Percentiles rank a stretch among this genome's conserved stretches.
phyloP scores from a whole-genome alignment of 306 rosid species.

The Abrus pulchellus region DNA sequence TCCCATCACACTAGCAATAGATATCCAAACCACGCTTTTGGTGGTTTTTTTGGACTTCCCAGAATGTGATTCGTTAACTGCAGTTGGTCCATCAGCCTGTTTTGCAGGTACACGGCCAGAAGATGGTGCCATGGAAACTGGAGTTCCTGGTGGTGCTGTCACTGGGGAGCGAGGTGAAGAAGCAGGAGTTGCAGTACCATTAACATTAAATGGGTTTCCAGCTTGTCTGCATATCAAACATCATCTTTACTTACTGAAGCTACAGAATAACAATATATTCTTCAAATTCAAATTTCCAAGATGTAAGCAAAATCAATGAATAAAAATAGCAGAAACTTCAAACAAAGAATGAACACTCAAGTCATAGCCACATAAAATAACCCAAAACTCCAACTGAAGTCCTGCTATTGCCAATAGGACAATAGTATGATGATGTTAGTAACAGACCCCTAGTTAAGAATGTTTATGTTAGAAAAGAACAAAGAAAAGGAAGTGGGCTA shows the following conservation, averaged over 20 bases:
- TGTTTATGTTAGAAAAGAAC: too few relatives aligned
- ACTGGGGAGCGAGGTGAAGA: conserved; percentile 65
- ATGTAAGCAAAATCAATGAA: conserved; percentile 23
- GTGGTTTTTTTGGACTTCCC: conserved; percentile 64
- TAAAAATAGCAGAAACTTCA: conserved; percentile 16
- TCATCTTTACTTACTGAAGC: conserved; percentile 42
- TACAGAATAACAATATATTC: conserved; percentile 25
- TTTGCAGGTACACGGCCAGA: conserved; percentile 62
- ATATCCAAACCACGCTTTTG: conserved; percentile 84
- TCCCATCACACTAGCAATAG: conserved; percentile 67
- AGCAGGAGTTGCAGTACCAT: conserved; percentile 61
- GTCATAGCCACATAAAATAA: conserved; percentile 3
- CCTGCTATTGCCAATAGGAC: conserved; percentile 1
- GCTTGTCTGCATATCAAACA: conserved; percentile 69
- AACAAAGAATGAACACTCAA: conserved; percentile 28
- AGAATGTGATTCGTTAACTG: conserved; percentile 62
- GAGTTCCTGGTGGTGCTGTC: conserved; percentile 58
- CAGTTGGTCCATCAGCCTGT: conserved; percentile 80
- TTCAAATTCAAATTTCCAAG: conserved; percentile 20
- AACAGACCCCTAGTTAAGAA: too few relatives aligned
- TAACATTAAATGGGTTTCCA: conserved; percentile 87
- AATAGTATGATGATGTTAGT: background rate
- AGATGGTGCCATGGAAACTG: conserved; percentile 51
- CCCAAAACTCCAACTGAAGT: background rate
- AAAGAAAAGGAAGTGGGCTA: too few relatives aligned